A percentile compares a stretch with the other conserved stretches of the same genome.
Conservation (phyloP, 163 green algal genomes). For the Prototheca cutis region DNA sequence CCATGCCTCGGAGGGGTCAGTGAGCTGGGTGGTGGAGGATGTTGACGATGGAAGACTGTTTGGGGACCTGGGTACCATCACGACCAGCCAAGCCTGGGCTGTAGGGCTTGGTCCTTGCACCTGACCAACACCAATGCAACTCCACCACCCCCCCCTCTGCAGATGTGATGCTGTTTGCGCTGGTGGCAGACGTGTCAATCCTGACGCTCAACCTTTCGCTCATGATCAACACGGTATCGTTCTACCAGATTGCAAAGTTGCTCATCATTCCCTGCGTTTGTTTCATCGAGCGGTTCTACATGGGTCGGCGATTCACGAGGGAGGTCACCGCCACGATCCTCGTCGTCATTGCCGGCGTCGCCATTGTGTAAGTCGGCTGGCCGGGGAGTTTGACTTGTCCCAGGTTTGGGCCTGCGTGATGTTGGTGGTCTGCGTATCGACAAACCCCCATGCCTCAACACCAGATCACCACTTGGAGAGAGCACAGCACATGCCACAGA, state of each 20-base stretch:
- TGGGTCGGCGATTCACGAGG: constrained; percentile 53
- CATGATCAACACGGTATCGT: constrained; percentile 81
- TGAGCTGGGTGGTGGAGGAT: neutral
- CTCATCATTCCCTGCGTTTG: constrained; percentile 88
- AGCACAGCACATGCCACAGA: no score
- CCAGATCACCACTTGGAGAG: no score
- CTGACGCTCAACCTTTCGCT: constrained; percentile 80
- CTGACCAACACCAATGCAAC: neutral
- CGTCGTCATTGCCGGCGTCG: constrained; percentile 69
- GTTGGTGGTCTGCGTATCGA: no score
- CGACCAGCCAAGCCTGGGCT: neutral
- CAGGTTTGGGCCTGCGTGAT: no score
- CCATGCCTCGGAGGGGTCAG: constrained; percentile 42
- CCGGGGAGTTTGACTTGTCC: no score
- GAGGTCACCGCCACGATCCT: constrained; percentile 56
- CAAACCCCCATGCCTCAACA: no score
- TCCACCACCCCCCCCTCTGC: neutral
- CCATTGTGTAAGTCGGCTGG: constrained; percentile 73
- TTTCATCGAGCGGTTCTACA: constrained; percentile 68
- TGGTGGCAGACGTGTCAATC: constrained; percentile 73
- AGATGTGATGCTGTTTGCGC: constrained; percentile 70
- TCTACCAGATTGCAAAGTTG: constrained; percentile 94
- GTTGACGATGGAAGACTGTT: neutral
- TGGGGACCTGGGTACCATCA: neutral
- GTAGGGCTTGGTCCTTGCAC: neutral